phyloP scores from a whole-genome alignment of 768 basidiomycete species.

The Coprinopsis cinerea region DNA sequence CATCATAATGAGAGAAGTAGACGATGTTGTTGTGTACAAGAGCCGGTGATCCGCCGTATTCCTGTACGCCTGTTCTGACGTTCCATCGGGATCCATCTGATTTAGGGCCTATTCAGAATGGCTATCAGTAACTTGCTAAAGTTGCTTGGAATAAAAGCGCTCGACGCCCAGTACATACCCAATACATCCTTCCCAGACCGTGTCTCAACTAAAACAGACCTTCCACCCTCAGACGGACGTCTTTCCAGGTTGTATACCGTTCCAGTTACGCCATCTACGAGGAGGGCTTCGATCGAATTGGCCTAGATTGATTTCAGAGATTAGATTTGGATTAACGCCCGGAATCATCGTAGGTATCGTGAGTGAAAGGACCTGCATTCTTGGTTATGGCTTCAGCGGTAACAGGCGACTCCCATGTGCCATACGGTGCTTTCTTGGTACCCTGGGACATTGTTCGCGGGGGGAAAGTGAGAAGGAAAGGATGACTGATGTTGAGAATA shows the following conservation, averaged over 20 bases:
- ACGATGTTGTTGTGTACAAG: constrained; percentile 42
- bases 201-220: constrained; percentile 54
- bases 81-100: constrained; percentile 53
- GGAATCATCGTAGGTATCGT: constrained; percentile 19
- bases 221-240: constrained; percentile 46
- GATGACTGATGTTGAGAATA: too few relatives aligned
- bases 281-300: constrained; percentile 32
- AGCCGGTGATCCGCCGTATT: constrained; percentile 66
- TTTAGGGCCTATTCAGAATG: too few relatives aligned
- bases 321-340: neutral
- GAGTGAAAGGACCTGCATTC: constrained; percentile 23
- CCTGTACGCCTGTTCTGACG: constrained; percentile 56
- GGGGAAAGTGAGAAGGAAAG: too few relatives aligned
- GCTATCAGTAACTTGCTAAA: too few relatives aligned
- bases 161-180: too few relatives aligned
- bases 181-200: constrained; percentile 44
- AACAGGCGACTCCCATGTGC: constrained; percentile 53
- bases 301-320: constrained; percentile 25
- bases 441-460: too few relatives aligned
- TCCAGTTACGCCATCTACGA: constrained; percentile 56
- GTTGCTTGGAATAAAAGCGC: too few relatives aligned
- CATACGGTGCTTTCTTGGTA: constrained; percentile 38
- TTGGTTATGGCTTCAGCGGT: constrained; percentile 41
- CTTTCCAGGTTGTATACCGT: constrained; percentile 54
- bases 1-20: constrained; percentile 54